Base-by-base conservation (phyloP, 2,329 filamentous ascomycete species). In the Thielaviopsis euricoi region DNA sequence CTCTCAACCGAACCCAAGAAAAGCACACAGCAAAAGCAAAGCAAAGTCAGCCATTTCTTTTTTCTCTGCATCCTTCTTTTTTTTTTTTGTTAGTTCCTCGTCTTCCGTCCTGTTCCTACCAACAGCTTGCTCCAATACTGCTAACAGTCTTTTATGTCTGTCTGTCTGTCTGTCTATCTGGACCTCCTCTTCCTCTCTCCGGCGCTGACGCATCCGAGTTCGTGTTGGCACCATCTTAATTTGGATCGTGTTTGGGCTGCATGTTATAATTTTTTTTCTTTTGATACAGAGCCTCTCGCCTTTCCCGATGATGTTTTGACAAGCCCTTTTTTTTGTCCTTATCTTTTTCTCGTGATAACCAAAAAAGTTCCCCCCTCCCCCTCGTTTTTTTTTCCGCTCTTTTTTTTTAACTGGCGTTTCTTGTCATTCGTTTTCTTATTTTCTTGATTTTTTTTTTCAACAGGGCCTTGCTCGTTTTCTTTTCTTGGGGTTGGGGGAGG, bases 71-170 rank as follows among this genome's bases (percentile, higher is more conserved):
- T n/a, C n/a, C n/a, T n/a, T n/a, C 49, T 46, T 55, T 59, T 60
- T 62, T 53, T 57, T 25, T 55, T 53, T 55, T 50, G 53, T 51
- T 61, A 49, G 55, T 56, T 57, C 43, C 37, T 62, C 59, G 56
- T 58, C 62, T 58, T 49, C 33, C 22, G 26, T 57, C 48, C 65
- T 63, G 62, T 60, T 62, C 61, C 56, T 62, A 63, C 63, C 63
- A 73, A n/a, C n/a, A 66, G 62, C 75, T 75, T 73, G 73, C 46
- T 49, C 17, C 3, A n/a, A n/a, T n/a, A 12, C 46, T 49, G 46
- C 29, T 33, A 33, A 33, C 6, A 6, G 6, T 33, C 29, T 6
- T 33, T 33, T 33, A 33, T 33, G 12, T 12, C 6, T 33, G 29
- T 33, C 6, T 33, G 29, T 33, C 6, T 33, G 29, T 33, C 6